Base-by-base conservation (phyloP, 2,329 filamentous ascomycete genomes). In the Bipolaris cookei region DNA sequence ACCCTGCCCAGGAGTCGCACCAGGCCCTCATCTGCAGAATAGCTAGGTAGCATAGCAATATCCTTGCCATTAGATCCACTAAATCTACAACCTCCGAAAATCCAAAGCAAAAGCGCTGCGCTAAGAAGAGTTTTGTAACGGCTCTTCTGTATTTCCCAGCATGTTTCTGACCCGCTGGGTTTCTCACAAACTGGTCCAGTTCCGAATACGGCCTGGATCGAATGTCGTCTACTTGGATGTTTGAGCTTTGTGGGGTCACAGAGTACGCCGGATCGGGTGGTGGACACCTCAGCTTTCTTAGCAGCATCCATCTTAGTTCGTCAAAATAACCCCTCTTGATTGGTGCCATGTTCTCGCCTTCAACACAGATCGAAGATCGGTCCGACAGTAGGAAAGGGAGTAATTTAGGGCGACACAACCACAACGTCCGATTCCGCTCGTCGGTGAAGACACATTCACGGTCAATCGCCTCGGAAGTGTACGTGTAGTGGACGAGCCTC, bases 11-110 rank as follows among this genome's bases (percentile, higher is more conserved):
- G 1, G 47, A 39, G 8, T 4, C 14, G 21, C 49, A 39, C 61
- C 60, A 64, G 10, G 35, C n/a, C 48, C 51, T 46, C 66, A 75
- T 1, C 70, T 51, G 32, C 59, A 47, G 37, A 55, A 62, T 61
- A 70, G 73, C 52, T 65, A 59, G 3, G 65, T 59, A 57, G 43
- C 65, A 70, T 83, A 87, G 20, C 80, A 83, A 1, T 89, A 91
- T 0, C 81, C 85, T 48, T 88, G 95, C 63, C 82, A 88, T 43
- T 86, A 90, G 1, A 85, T 97, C 47, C 84, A 87, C 61, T 90
- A 90, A 69, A 88, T 96, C 64, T 86, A 80, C 54, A 16, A 77
- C 34, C 3, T 71, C 71, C 5, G 74, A 66, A 6, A 78, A 69
- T 1, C 79, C 78, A 5, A 78, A 65, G 3, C 70, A 67, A 21